phyloP scores from a whole-genome alignment of 2,329 filamentous ascomycete species.

The Epichloe gansuensis region DNA sequence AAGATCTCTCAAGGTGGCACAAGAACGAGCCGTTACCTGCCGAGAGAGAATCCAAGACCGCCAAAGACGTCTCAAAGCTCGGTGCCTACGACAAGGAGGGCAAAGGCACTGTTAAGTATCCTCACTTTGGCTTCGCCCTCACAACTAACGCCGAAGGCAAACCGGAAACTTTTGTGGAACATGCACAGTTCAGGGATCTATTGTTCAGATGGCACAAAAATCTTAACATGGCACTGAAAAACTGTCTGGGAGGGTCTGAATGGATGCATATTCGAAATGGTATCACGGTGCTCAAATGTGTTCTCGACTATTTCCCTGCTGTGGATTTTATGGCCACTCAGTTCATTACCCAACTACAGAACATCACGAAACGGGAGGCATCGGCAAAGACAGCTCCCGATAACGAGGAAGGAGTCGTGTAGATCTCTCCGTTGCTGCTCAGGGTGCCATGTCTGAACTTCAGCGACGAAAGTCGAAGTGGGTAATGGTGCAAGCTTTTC shows the following conservation, averaged over 20 bases:
- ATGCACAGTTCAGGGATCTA: constrained; percentile 74
- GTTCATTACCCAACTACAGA: constrained; percentile 50
- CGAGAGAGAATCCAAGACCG: constrained; percentile 20
- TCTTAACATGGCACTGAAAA: constrained; percentile 66
- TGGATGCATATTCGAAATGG: constrained; percentile 98
- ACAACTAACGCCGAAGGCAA: constrained; percentile 55
- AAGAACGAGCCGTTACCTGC: constrained; percentile 48
- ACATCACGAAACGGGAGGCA: constrained; percentile 51
- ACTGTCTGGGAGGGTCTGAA: constrained; percentile 69
- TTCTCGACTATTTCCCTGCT: constrained; percentile 74
- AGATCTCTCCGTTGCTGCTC: constrained; percentile 64
- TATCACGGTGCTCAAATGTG: constrained; percentile 73
- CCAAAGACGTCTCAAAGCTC: constrained; percentile 40
- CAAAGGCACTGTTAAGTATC: constrained; percentile 32
- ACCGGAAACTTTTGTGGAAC: constrained; percentile 61
- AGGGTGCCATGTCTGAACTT: constrained; percentile 58
- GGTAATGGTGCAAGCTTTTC: constrained; percentile 65
- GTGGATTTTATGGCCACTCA: constrained; percentile 76
- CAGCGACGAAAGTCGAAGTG: constrained; percentile 55
- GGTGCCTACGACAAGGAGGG: constrained; percentile 80
- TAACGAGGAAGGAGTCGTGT: constrained; percentile 49
- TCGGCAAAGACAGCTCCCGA: constrained; percentile 34
- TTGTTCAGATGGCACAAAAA: constrained; percentile 86
- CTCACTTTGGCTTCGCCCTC: constrained; percentile 67
- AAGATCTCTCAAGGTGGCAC: constrained; percentile 78